phyloP scores from a whole-genome alignment of 2,329 filamentous ascomycete genomes.

The Epichloe brachyelytri region DNA sequence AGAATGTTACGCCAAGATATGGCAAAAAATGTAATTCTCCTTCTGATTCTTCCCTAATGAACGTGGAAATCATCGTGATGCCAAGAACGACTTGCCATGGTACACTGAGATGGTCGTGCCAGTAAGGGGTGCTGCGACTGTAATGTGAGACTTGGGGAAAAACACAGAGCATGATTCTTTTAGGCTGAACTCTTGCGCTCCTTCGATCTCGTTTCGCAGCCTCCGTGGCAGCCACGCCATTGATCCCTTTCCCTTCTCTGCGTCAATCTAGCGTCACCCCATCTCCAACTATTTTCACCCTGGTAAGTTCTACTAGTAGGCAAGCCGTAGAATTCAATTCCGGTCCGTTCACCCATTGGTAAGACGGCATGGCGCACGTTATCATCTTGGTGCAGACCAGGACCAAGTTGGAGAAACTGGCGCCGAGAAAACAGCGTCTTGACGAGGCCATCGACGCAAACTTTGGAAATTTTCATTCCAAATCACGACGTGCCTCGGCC shows the following conservation, averaged over 20 bases:
- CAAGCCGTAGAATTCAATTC: background rate
- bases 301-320: background rate
- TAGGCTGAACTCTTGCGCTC: background rate
- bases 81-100: background rate
- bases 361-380: background rate
- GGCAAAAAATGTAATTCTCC: background rate
- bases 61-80: background rate
- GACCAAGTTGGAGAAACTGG: background rate
- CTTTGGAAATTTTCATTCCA: background rate
- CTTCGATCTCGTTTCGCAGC: background rate
- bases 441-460: background rate
- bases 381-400: background rate
- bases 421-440: background rate
- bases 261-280: background rate
- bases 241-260: background rate
- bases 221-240: background rate
- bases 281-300: background rate
- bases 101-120: background rate
- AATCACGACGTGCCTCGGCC: background rate
- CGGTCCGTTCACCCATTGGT: background rate
- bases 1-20: background rate
- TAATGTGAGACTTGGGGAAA: too few species aligned
- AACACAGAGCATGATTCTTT: background rate
- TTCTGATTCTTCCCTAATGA: background rate
- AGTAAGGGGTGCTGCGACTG: too few species aligned